Conservation (phyloP, 768 basidiomycete genomes). For the Tubosaeta sp. region DNA sequence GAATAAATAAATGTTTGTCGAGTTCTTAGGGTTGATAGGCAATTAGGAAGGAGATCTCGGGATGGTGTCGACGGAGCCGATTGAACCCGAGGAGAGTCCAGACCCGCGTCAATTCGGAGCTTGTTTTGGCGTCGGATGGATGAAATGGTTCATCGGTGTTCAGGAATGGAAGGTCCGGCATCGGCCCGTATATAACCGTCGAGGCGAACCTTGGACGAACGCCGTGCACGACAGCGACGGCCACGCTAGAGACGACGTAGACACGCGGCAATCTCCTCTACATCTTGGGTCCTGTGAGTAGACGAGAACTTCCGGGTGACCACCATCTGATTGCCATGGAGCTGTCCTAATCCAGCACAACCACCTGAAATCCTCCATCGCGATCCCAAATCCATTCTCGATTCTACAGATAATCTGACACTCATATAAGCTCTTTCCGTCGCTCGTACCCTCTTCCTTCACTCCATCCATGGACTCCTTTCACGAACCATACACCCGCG, state of each 20-base stretch:
- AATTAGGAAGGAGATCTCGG: slow-evolving; percentile 18
- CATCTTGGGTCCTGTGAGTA: not conserved
- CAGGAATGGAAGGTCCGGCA: slow-evolving; percentile 15
- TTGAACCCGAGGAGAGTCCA: slow-evolving; percentile 6
- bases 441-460: not conserved
- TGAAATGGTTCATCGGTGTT: slow-evolving; percentile 3
- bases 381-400: slow-evolving; percentile 23
- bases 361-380: slow-evolving; percentile 17
- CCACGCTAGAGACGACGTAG: not conserved
- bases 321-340: not conserved
- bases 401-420: slow-evolving; percentile 26
- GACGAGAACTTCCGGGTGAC: not conserved
- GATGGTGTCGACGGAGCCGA: slow-evolving; percentile 5
- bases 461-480: slow-evolving; percentile 60
- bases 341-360: slow-evolving; percentile 27
- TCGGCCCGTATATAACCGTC: slow-evolving; percentile 20
- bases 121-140: slow-evolving; percentile 9
- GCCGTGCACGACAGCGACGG: not conserved
- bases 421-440: slow-evolving; percentile 18
- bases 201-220: not conserved
- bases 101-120: not conserved
- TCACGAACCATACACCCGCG: slow-evolving; percentile 62
- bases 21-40: not conserved
- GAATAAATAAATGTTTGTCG: not conserved
- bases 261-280: not conserved